Evolutionary conservation across 352 stramenopile genomes (phyloP), one percentile per base, ranked within the genome.

Genomic region (Pythium brachiatum): DNA sequence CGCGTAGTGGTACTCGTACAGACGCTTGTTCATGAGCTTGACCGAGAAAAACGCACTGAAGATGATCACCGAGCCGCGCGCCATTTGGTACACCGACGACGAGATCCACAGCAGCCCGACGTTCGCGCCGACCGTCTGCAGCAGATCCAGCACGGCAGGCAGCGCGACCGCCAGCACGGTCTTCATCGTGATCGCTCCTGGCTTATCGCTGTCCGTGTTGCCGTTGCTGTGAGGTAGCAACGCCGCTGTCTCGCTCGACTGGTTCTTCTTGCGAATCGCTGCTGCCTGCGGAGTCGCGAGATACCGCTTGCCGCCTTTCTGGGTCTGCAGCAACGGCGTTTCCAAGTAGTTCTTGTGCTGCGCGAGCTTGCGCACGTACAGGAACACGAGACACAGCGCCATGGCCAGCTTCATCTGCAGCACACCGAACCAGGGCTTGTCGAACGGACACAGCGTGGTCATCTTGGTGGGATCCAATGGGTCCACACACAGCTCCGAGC

Each of bases 61-160:
- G 65, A 97, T 91, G 68, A 97, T 93, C 63, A 97, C 88, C 5
- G 88, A 94, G 52, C 88, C 88, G 51, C 89, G 83, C 34, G 89
- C 82, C 89, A 97, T 97, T 68, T 97, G 87, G 73, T 90, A 96
- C 55, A 96, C 83, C 0, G 86, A 95, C 47, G 89, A 92, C 60
- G 86, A 92, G 62, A 94, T 92, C 78, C 87, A 95, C 32, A 94
- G 70, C 54, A 97, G 58, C 2, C 87, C 89, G 58, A 96, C 80
- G 61, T 97, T 96, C 48, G 88, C 88, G 34, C 94, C 62, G 53
- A 93, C 84, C 20, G 89, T 97, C 74, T 92, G 84, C 60, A 90
- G 73, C 62, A 96, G 66, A 63, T 97, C 87, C 41, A 94, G 71
- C 65, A 94, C 50, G 12, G 87, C 79, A 48, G 87, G 88, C 21